Percentiles rank a stretch among this genome's conserved stretches.
These are phyloP conservation scores for Bipolaris sorokiniana DNA, from an alignment of 2,329 filamentous ascomycete species.

Conservation along the genomic window DNA sequence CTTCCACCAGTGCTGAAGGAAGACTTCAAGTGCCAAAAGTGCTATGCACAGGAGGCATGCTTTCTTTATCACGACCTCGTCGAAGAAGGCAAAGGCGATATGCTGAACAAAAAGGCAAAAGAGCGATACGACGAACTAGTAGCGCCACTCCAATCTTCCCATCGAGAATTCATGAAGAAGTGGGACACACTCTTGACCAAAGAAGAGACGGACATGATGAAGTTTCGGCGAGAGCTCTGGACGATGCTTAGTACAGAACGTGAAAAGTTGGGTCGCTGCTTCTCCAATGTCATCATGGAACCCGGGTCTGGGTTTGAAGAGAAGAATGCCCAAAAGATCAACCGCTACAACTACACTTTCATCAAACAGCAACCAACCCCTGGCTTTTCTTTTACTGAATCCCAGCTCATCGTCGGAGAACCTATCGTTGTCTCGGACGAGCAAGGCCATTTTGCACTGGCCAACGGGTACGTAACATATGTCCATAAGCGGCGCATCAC, in stretches of 20 bases:
- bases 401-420: slow-evolving; percentile 84
- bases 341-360: slow-evolving; percentile 86
- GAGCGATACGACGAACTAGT: slow-evolving; percentile 83
- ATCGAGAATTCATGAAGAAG: slow-evolving; percentile 86
- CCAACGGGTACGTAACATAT: slow-evolving; percentile 86
- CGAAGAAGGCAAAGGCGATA: slow-evolving; percentile 81
- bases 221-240: slow-evolving; percentile 89
- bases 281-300: slow-evolving; percentile 84
- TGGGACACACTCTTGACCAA: slow-evolving; percentile 94
- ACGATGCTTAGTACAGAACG: slow-evolving; percentile 90
- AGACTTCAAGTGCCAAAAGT: slow-evolving; percentile 80
- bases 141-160: slow-evolving; percentile 72
- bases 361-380: slow-evolving; percentile 68
- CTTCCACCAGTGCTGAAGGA: slow-evolving; percentile 86
- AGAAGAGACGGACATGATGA: slow-evolving; percentile 90
- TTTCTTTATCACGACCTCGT: slow-evolving; percentile 93
- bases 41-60: slow-evolving; percentile 89
- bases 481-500: slow-evolving; percentile 77
- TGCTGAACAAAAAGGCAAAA: slow-evolving; percentile 79
- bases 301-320: slow-evolving; percentile 76
- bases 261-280: slow-evolving; percentile 87
- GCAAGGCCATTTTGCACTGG: slow-evolving; percentile 90
- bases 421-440: slow-evolving; percentile 97
- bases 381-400: slow-evolving; percentile 86
- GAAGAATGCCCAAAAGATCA: slow-evolving; percentile 77